Evolutionary conservation across 1,284 basidiomycete genomes (phyloP), one percentile per base, ranked within the genome.

Genomic region (Microbotryum violaceum): DNA sequence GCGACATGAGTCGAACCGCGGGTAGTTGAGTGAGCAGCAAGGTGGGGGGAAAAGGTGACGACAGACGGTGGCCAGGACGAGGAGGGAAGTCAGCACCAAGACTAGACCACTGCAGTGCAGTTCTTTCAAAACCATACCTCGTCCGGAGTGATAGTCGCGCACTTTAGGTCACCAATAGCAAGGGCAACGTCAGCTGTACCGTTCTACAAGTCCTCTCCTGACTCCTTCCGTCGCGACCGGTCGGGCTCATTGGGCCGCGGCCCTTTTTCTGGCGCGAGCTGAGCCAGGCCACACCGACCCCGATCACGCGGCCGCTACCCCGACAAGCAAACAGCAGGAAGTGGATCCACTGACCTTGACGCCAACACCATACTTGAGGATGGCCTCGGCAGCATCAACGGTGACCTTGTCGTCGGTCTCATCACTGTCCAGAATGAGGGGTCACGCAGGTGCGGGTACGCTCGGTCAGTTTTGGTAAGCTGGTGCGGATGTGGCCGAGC

Each of bases 71-170:
- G 48, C 9, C 48, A 21, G 21, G 48, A 49, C 48, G 21, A 7
- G 48, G 4, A 10, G 47, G 7, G 10, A 20, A 9, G n/a, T 27
- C 48, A 27, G 48, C 9, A 23, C 48, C 48, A 5, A 12, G 20
- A 21, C 1, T 6, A 27, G n/a, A 8, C 25, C 18, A 49, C n/a
- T 49, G 21, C 48, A 21, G 5, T 21, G 21, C 20, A 21, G 20
- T 10, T 27, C 48, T 18, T 7, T 8, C 48, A 21, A 21, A 49
- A 49, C 9, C 48, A 4, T 49, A 21, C 48, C 60, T 98, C 94
- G 74, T 98, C 94, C 16, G 94, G 94, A 4, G 94, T 97, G 79
- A 98, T 97, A 57, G 94, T 97, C 56, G 96, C 94, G 78, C 94
- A 98, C 78, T 80, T 76, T 62, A 72, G 71, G 37, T 16, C 48